These are phyloP conservation scores for Lipomyces starkeyi DNA, from an alignment of 805 yeast species.

Conservation along the genomic window DNA sequence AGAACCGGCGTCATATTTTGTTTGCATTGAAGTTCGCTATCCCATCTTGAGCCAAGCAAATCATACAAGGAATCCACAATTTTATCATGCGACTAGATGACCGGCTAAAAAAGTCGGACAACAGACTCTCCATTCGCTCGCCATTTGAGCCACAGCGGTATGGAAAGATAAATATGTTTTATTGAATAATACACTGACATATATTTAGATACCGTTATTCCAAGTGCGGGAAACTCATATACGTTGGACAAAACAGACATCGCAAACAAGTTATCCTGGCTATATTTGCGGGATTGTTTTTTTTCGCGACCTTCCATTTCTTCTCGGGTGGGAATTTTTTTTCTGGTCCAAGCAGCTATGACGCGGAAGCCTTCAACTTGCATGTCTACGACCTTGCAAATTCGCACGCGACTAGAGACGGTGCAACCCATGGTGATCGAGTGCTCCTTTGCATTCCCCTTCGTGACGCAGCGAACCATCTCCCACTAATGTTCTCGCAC, in stretches of 20 bases:
- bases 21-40: neutral
- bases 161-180: neutral
- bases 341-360: neutral
- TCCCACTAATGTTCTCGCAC: conserved; percentile 87
- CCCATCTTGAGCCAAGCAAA: neutral
- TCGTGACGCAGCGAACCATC: conserved; percentile 88
- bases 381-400: conserved; percentile 26
- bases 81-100: neutral
- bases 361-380: conserved; percentile 2
- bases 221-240: neutral
- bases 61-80: neutral
- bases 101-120: neutral
- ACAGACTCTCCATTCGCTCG: neutral
- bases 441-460: conserved; percentile 86
- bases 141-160: neutral
- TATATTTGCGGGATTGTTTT: neutral
- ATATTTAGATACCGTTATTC: neutral
- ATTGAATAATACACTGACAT: neutral
- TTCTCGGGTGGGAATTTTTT: neutral
- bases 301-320: neutral
- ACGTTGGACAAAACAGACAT: neutral
- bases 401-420: conserved; percentile 50
- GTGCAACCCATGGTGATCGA: conserved; percentile 72
- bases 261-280: neutral
- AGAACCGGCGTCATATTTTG: neutral